A percentile compares a stretch with the other conserved stretches of the same genome.
Evolutionary conservation across 805 yeast genomes (phyloP).

Genomic region (Cyberlindnera xishuangbannaensis): DNA sequence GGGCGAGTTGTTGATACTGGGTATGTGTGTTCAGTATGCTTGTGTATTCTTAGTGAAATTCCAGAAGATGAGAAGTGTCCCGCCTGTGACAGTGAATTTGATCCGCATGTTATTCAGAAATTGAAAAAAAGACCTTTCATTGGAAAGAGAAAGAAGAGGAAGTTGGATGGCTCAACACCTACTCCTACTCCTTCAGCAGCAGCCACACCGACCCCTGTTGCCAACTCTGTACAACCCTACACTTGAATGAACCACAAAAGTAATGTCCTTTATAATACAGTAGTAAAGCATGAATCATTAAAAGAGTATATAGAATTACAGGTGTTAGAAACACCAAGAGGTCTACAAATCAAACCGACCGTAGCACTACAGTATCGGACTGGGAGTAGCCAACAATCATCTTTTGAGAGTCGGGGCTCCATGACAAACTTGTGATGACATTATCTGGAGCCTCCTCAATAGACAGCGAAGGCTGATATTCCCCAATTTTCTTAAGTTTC

Average conservation of each 20-base stretch:
- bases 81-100: slow-evolving; percentile 78
- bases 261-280: no score
- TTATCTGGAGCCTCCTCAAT: slow-evolving; percentile 15
- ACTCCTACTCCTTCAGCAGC: slow-evolving; percentile 1
- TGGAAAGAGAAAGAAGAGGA: slow-evolving; percentile 31
- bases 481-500: slow-evolving; percentile 16
- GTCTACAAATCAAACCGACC: slow-evolving; percentile 1
- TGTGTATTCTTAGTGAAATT: slow-evolving; percentile 66
- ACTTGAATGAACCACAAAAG: no score
- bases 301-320: no score
- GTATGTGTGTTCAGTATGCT: slow-evolving; percentile 89
- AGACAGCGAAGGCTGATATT: slow-evolving; percentile 22
- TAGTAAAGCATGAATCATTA: no score
- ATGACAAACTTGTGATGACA: slow-evolving; percentile 29
- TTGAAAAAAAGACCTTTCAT: slow-evolving; percentile 59
- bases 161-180: slow-evolving; percentile 20
- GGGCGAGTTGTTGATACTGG: slow-evolving; percentile 92
- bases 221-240: no score
- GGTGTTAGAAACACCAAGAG: no score
- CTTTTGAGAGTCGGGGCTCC: slow-evolving; percentile 27
- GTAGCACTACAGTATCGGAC: slow-evolving; percentile 23
- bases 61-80: slow-evolving; percentile 75
- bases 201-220: no score
- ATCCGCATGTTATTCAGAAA: slow-evolving; percentile 51
- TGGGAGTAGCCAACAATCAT: slow-evolving; percentile 29